Conservation (phyloP, 1,284 basidiomycete species). For the Peniophora sp. region DNA sequence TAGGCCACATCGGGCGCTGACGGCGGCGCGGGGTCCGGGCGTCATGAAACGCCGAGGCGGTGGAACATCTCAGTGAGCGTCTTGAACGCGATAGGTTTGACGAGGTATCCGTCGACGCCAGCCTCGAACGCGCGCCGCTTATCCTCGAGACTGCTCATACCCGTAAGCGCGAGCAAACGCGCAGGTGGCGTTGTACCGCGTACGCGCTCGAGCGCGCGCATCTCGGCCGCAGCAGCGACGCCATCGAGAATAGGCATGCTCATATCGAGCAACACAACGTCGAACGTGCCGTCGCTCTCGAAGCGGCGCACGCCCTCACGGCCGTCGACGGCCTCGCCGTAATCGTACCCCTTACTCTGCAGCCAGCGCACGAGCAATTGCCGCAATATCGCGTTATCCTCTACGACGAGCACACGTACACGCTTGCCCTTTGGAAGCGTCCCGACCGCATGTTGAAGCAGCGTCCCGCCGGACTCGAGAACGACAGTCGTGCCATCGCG, state of each 20-base stretch:
- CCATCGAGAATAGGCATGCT: constrained; percentile 93
- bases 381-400: constrained; percentile 75
- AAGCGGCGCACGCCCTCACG: constrained; percentile 79
- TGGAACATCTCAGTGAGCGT: constrained; percentile 83
- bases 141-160: constrained; percentile 88
- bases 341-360: constrained; percentile 67
- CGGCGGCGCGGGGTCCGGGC: no score
- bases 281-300: constrained; percentile 57
- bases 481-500: constrained; percentile 39
- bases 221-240: constrained; percentile 79
- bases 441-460: constrained; percentile 54
- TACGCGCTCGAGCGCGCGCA: constrained; percentile 69
- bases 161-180: constrained; percentile 87
- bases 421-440: constrained; percentile 30
- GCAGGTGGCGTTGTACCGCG: constrained; percentile 31
- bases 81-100: constrained; percentile 89
- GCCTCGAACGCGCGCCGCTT: constrained; percentile 87
- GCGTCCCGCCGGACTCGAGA: constrained; percentile 50
- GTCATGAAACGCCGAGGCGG: constrained; percentile 58
- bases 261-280: constrained; percentile 82
- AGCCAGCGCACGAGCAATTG: constrained; percentile 75
- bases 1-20: no score
- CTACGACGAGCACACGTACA: constrained; percentile 70
- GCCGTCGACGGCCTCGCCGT: constrained; percentile 76
- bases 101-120: constrained; percentile 91